Conservation (phyloP, 202 grass and related monocot genomes). For the Brachypodium distachyon region DNA sequence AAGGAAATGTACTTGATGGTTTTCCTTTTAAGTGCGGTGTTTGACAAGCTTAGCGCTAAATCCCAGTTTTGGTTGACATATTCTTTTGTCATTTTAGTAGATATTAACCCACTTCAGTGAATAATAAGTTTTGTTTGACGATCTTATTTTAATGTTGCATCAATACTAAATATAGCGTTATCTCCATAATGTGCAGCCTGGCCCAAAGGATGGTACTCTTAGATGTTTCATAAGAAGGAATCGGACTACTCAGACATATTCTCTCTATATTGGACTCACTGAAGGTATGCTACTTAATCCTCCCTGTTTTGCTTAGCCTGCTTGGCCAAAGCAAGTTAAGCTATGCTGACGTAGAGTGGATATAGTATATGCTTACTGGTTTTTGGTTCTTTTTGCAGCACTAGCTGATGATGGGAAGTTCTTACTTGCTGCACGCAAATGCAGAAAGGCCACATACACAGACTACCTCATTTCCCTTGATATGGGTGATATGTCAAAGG, state of each 20-base stretch:
- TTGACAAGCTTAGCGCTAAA: not conserved
- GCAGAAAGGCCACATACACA: constrained; percentile 70
- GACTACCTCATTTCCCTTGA: constrained; percentile 88
- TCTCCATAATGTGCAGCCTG: constrained; percentile 50
- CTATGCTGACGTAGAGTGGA: not conserved
- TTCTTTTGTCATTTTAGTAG: not conserved
- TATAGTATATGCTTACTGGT: not conserved
- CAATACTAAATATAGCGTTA: not conserved
- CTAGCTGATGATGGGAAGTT: constrained; percentile 86
- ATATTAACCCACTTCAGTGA: not conserved
- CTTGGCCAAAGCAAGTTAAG: not conserved
- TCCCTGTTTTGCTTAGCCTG: not conserved
- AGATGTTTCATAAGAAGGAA: constrained; percentile 96
- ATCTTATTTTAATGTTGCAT: not conserved
- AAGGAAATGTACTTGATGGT: not conserved
- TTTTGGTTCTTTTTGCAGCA: constrained; percentile 36
- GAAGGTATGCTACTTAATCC: constrained; percentile 46
- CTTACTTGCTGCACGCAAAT: constrained; percentile 82
- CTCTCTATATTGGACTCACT: constrained; percentile 77
- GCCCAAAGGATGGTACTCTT: constrained; percentile 61
- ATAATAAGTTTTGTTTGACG: not conserved
- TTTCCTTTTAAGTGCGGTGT: not conserved
- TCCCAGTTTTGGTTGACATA: not conserved
- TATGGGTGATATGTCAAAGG: constrained; percentile 68
- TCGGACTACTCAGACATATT: constrained; percentile 65